Evolutionary conservation across 192 early-diverging fungal species (phyloP).

Genomic region (Coemansia sp.): DNA sequence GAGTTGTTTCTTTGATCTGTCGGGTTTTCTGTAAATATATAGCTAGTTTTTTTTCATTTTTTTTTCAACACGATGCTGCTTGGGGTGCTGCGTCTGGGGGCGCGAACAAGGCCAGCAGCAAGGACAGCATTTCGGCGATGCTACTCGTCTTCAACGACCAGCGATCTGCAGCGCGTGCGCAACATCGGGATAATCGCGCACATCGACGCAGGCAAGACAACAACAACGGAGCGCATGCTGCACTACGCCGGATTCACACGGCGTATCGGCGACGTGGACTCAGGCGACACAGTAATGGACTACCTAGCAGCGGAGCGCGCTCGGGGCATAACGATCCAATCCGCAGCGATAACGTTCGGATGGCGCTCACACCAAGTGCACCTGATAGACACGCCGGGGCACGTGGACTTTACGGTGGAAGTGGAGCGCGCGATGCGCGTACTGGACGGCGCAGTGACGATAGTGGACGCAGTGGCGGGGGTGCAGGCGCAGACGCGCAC

Average conservation of each 20-base stretch:
- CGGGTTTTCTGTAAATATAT: not conserved
- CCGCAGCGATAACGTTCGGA: constrained; percentile 87
- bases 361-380: constrained; percentile 76
- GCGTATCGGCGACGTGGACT: constrained; percentile 87
- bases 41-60: not conserved
- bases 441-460: constrained; percentile 89
- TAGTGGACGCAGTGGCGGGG: constrained; percentile 93
- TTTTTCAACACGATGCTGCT: not conserved
- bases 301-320: constrained; percentile 84
- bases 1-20: not conserved
- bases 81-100: too few species aligned
- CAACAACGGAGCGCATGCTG: constrained; percentile 97
- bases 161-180: constrained; percentile 46
- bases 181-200: constrained; percentile 97
- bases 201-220: constrained; percentile 97
- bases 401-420: constrained; percentile 95
- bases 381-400: constrained; percentile 95
- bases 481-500: constrained; percentile 98
- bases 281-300: constrained; percentile 94
- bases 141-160: not conserved
- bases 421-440: constrained; percentile 89
- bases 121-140: too few species aligned
- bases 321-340: constrained; percentile 92
- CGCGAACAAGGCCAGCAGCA: too few species aligned
- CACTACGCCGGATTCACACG: constrained; percentile 91